phyloP scores from a whole-genome alignment of 495 filamentous ascomycete species.

The Aspergillus panamensis region DNA sequence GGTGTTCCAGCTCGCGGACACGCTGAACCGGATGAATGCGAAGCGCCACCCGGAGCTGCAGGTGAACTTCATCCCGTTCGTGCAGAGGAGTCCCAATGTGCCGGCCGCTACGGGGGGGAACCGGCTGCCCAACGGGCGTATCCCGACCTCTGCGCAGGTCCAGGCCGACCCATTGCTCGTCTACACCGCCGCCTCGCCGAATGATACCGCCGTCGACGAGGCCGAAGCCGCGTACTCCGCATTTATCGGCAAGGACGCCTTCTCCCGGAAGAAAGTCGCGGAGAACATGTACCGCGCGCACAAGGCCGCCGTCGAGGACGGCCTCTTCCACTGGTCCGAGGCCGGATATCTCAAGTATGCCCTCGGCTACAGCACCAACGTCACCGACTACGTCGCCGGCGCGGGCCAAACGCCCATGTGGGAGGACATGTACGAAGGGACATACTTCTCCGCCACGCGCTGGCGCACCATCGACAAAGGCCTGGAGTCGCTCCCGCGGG shows the following conservation, averaged over 20 bases:
- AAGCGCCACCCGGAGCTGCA: conserved; percentile 43
- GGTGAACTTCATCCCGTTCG: conserved; percentile 65
- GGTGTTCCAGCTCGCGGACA: conserved; percentile 59
- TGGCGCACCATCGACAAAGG: conserved; percentile 67
- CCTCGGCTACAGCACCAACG: conserved; percentile 51
- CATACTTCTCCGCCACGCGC: conserved; percentile 57
- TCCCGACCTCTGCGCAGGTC: conserved; percentile 37
- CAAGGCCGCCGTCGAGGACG: conserved; percentile 37
- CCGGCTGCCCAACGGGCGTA: conserved; percentile 48
- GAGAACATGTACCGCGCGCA: conserved; percentile 63
- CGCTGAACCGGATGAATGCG: conserved; percentile 56
- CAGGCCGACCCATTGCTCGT: conserved; percentile 30
- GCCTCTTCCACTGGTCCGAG: conserved; percentile 55
- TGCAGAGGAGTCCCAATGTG: conserved; percentile 52
- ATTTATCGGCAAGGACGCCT: conserved; percentile 24
- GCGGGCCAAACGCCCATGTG: conserved; percentile 26
- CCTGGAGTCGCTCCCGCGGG: conserved; percentile 54
- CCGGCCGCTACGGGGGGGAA: conserved; percentile 50
- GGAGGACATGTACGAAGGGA: conserved; percentile 40
- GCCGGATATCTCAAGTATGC: conserved; percentile 58
- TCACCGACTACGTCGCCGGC: conserved; percentile 48
- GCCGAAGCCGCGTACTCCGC: conserved; percentile 34
- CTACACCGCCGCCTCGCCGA: conserved; percentile 28
- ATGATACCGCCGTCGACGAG: conserved; percentile 33
- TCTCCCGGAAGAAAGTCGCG: conserved; percentile 42